phyloP scores from a whole-genome alignment of 441 rosid genomes.

The Erodium trifolium region DNA sequence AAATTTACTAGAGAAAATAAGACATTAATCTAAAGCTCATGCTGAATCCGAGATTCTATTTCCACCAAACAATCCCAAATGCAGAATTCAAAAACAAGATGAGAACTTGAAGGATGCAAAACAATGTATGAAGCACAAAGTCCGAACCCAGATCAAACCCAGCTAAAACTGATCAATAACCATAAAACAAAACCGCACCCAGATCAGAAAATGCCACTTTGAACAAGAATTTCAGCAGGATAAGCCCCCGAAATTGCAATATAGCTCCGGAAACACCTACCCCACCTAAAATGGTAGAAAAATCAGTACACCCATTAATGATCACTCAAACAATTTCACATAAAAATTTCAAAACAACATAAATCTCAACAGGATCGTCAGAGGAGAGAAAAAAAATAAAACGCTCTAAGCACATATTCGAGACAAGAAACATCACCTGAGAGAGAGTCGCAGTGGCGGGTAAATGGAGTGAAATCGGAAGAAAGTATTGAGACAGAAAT shows the following conservation, averaged over 20 bases:
- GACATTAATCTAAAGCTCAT: neutral
- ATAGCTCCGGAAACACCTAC: neutral
- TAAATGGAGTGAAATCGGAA: slow-evolving; percentile 1
- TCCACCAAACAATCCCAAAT: neutral
- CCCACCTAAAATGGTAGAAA: slow-evolving; percentile 12
- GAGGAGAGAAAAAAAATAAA: neutral
- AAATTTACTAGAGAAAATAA: neutral
- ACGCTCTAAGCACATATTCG: neutral
- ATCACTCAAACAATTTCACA: neutral
- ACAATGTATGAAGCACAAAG: slow-evolving; percentile 16
- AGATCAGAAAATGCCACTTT: slow-evolving; percentile 7
- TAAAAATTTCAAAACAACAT: neutral
- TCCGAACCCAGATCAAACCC: slow-evolving; percentile 19
- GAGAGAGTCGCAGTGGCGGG: neutral
- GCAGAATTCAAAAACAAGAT: neutral
- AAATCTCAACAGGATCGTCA: too few species aligned
- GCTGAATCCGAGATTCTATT: neutral
- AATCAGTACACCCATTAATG: neutral
- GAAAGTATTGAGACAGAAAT: neutral
- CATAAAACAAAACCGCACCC: slow-evolving; percentile 16
- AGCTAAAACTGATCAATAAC: slow-evolving; percentile 9
- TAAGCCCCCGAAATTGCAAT: neutral
- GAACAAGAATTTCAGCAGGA: neutral
- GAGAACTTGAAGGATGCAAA: neutral
- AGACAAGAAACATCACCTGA: neutral